Base-by-base conservation (phyloP, 2,329 filamentous ascomycete genomes). In the Fusarium praegraminearum region DNA sequence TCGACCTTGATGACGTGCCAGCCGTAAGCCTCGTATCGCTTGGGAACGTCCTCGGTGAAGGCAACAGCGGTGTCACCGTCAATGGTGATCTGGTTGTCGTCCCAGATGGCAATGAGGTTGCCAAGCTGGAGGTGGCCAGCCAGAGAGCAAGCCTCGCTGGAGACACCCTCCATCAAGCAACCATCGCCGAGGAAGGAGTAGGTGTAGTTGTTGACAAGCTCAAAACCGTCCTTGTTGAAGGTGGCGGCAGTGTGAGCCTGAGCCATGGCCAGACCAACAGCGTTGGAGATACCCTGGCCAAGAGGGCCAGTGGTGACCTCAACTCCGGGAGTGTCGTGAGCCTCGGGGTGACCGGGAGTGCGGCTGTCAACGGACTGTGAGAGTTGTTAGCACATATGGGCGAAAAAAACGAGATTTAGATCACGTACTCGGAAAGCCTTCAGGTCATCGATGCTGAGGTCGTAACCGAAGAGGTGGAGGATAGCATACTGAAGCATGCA, bases 401-500 rank as follows among this genome's bases (percentile, higher is more conserved):
- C 33, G 32, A 22, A 22, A 49, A 13, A 45, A 57, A 32, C 22
- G 24, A 52, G 32, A 47, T 35, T 30, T 35, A 15, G 20, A 38
- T n/a, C 40, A 87, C 93, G 82, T 89, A 97, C 94, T 83, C 96
- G 92, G 93, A 99, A 99, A 77, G 86, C 84, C 90, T 98, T 99
- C 76, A 99, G 83, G 84, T 98, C 96, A 78, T 99, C 93, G 68
- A 99, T 86, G 78, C 89, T 88, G 75, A 99, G 77, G 70, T 84
- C 89, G 82, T 97, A 99, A 82, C 96, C 96, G 83, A 94, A 97
- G 60, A 99, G 88, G 87, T 99, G 96, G 78, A 99, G 92, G 75
- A 99, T 89, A 78, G 95, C 92, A 90, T 99, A 99, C 83, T 98
- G 96, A 67, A 99, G 93, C 94, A 99, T 97, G 89, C 96, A 99